A percentile compares a stretch with the other conserved stretches of the same genome.
These are phyloP conservation scores for Fusarium duplospermum DNA, from an alignment of 2,329 filamentous ascomycete genomes.

Conservation along the genomic window DNA sequence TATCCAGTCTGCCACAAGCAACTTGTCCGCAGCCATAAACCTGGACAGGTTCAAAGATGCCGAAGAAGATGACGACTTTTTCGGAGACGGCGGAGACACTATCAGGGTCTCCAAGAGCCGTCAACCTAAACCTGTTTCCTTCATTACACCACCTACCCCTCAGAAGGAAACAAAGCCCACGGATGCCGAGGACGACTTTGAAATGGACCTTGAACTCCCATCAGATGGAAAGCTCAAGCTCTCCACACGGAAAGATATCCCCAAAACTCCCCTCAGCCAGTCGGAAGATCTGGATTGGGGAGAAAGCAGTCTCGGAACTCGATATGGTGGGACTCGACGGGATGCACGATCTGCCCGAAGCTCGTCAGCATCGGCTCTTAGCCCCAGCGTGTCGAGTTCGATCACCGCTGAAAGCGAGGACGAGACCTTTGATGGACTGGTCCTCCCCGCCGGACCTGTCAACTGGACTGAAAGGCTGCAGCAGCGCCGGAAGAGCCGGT, in stretches of 20 bases:
- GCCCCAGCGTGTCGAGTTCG: constrained; percentile 91
- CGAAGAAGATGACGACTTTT: constrained; percentile 71
- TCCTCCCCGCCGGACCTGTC: constrained; percentile 85
- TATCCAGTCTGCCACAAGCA: constrained; percentile 48
- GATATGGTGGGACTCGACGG: constrained; percentile 86
- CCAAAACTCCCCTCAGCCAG: constrained; percentile 70
- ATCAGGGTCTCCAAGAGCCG: constrained; percentile 75
- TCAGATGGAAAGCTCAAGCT: constrained; percentile 74
- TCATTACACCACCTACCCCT: constrained; percentile 68
- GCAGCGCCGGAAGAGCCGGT: constrained; percentile 73
- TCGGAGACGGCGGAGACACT: constrained; percentile 72
- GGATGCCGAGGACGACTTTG: constrained; percentile 73
- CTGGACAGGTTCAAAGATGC: constrained; percentile 74
- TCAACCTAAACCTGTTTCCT: constrained; percentile 61
- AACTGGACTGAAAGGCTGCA: constrained; percentile 84
- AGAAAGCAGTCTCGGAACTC: constrained; percentile 90
- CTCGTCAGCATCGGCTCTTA: constrained; percentile 89
- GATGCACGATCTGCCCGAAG: constrained; percentile 84
- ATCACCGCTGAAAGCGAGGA: constrained; percentile 94
- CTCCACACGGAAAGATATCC: constrained; percentile 69
- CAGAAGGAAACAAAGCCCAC: constrained; percentile 54
- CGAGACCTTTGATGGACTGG: constrained; percentile 88
- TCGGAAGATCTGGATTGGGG: constrained; percentile 91
- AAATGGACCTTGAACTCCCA: constrained; percentile 78
- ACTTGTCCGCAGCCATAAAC: constrained; percentile 61